Percentiles rank a stretch among this genome's conserved stretches.
phyloP scores from a whole-genome alignment of 1,139 yeast species.

The Candida dubliniensis region DNA sequence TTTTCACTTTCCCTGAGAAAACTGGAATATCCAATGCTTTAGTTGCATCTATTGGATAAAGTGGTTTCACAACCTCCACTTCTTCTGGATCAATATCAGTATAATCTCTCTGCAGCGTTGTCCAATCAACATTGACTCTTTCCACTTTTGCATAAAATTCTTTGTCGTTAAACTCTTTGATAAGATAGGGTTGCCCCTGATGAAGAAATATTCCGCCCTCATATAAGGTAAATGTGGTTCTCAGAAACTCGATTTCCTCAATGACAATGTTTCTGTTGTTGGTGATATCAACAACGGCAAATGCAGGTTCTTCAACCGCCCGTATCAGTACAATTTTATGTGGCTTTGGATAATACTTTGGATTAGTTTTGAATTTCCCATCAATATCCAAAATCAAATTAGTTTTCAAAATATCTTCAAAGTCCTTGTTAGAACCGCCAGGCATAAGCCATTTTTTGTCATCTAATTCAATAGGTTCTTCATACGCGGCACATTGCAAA shows the following conservation, averaged over 20 bases:
- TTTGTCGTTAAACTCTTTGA: constrained; percentile 77
- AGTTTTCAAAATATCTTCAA: constrained; percentile 40
- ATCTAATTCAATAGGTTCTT: constrained; percentile 58
- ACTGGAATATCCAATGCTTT: constrained; percentile 56
- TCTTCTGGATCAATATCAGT: constrained; percentile 88
- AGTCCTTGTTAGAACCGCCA: constrained; percentile 18
- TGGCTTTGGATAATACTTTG: constrained; percentile 78
- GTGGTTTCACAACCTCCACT: constrained; percentile 62
- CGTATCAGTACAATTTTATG: constrained; percentile 71
- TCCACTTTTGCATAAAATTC: constrained; percentile 78
- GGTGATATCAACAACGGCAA: constrained; percentile 87
- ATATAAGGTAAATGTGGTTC: constrained; percentile 87
- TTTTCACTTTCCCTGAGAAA: constrained; percentile 70
- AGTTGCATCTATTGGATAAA: constrained; percentile 26
- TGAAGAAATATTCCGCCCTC: constrained; percentile 96
- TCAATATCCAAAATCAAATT: constrained; percentile 47
- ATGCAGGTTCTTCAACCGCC: constrained; percentile 75
- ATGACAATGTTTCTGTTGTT: constrained; percentile 70
- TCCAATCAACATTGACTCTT: constrained; percentile 91
- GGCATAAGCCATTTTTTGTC: constrained; percentile 48
- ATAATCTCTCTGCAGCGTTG: constrained; percentile 84
- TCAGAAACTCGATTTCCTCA: constrained; percentile 86
- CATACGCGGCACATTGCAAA: constrained; percentile 93
- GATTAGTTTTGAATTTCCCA: constrained; percentile 59
- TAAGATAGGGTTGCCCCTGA: constrained; percentile 87